Evolutionary conservation across 1,284 basidiomycete species (phyloP).

Genomic region (Fomes fomentarius): DNA sequence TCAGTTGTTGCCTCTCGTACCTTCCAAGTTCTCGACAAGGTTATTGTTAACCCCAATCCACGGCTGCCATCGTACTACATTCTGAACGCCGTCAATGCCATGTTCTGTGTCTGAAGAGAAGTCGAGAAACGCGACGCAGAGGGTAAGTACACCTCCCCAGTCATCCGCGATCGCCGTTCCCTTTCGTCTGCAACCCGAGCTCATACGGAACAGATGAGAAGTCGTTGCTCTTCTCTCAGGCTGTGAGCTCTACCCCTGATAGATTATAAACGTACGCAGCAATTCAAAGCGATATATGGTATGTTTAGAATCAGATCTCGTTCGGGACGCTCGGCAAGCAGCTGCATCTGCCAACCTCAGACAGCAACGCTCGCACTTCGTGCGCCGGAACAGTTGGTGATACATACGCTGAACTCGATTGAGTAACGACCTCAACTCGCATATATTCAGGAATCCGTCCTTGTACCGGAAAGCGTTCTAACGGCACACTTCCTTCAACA

Average conservation of each 20-base stretch:
- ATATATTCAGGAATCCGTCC: slow-evolving; percentile 71
- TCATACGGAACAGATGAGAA: slow-evolving; percentile 88
- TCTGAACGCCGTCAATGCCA: not conserved
- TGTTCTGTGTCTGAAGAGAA: slow-evolving; percentile 20
- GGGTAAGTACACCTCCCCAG: slow-evolving; percentile 56
- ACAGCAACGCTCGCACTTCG: slow-evolving; percentile 83
- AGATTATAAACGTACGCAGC: not conserved
- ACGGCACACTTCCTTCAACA: slow-evolving; percentile 88
- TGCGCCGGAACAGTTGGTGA: slow-evolving; percentile 75
- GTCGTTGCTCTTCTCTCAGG: slow-evolving; percentile 86
- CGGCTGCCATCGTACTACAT: too few species aligned
- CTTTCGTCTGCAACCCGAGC: slow-evolving; percentile 68
- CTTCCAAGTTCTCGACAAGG: slow-evolving; percentile 1
- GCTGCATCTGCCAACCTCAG: slow-evolving; percentile 83
- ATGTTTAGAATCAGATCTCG: slow-evolving; percentile 76
- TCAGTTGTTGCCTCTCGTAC: slow-evolving; percentile 5
- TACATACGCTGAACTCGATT: not conserved
- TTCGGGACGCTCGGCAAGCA: slow-evolving; percentile 76
- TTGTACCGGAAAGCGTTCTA: slow-evolving; percentile 82
- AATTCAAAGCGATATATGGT: not conserved
- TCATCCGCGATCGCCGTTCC: slow-evolving; percentile 50
- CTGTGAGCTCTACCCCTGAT: slow-evolving; percentile 49
- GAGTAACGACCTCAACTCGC: not conserved
- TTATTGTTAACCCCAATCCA: too few species aligned
- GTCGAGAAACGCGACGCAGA: slow-evolving; percentile 29